Percentiles rank a stretch among this genome's conserved stretches.
These are phyloP conservation scores for Nymphaea colorata DNA, from an alignment of 164 flowering plant genomes.

Conservation along the genomic window DNA sequence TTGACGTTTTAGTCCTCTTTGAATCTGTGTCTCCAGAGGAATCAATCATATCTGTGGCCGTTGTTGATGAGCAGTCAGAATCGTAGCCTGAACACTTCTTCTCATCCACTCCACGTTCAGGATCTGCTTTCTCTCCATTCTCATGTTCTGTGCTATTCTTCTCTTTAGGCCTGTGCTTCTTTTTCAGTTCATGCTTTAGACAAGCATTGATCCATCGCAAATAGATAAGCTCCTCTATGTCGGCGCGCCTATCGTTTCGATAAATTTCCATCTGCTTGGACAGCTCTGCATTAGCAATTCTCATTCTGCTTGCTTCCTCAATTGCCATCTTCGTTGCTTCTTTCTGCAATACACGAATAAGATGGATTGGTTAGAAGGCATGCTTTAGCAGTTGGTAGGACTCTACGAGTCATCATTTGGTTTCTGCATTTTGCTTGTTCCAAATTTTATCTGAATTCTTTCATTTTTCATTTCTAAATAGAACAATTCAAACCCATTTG, in stretches of 20 bases:
- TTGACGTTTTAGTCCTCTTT: conserved; percentile 14
- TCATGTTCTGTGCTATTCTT: conserved; percentile 3
- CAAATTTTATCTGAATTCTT: no score
- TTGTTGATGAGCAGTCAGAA: conserved; percentile 7
- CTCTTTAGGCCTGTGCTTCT: conserved; percentile 15
- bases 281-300: conserved; percentile 6
- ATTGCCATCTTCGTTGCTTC: conserved; percentile 15
- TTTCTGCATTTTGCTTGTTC: no score
- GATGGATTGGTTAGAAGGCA: background rate
- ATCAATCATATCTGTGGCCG: background rate
- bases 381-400: no score
- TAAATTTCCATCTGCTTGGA: conserved; percentile 30
- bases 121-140: conserved; percentile 3
- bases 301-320: conserved; percentile 22
- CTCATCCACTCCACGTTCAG: conserved; percentile 9
- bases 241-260: conserved; percentile 27
- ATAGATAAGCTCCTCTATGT: conserved; percentile 30
- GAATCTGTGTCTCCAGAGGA: background rate
- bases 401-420: no score
- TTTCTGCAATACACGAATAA: conserved; percentile 19
- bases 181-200: conserved; percentile 40
- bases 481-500: no score
- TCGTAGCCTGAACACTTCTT: conserved; percentile 14
- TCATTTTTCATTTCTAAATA: no score
- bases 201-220: conserved; percentile 55